Base-by-base conservation (phyloP, 495 filamentous ascomycete genomes). In the Trichoderma erinaceum region DNA sequence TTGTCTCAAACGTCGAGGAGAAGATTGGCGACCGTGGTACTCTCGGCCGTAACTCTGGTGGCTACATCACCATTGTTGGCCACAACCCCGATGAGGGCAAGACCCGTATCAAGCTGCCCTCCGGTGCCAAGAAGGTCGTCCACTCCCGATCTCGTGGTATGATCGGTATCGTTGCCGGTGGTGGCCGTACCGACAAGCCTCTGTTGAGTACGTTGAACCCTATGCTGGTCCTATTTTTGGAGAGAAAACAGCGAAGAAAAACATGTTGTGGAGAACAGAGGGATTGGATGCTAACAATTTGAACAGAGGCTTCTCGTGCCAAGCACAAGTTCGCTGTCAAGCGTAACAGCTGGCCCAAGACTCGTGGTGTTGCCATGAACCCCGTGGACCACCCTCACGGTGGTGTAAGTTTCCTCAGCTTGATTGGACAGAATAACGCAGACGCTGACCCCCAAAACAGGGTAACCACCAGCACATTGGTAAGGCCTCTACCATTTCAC, bases 401-500 rank as follows among this genome's bases (percentile, higher is more conserved):
- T 90, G 83, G 83, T 83, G 81, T 83, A 81, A 78, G 78, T 79
- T 69, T 41, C 58, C 63, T 29, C 64, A 46, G 50, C 52, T 18
- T 63, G 52, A 48, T 41, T 5, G 32, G 46, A 10, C 21, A 35
- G 16, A n/a, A 18, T 29, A 46, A 25, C 4, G 41, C 41, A 50
- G 27, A 66, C 69, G 68, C 81, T 83, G 72, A 83, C 78, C 75
- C 65, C 29, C 12, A 63, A 56, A 69, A 72, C 74, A 83, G 94
- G 95, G 95, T 97, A 99, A 99, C 87, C 95, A 99, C 85, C 95
- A 99, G 87, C 95, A 99, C 85, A 99, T 99, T 78, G 95, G 95
- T 90, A 98, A 98, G 86, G 96, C 95, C 70, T 98, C 96, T 48
- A 99, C 95, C 73, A 99, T 99, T 84, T 97, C 92, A 72, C 90